Percentiles rank a stretch among this genome's conserved stretches.
Conservation (phyloP, 345 rosid species). For the Cardamine chenopodiifolia region DNA sequence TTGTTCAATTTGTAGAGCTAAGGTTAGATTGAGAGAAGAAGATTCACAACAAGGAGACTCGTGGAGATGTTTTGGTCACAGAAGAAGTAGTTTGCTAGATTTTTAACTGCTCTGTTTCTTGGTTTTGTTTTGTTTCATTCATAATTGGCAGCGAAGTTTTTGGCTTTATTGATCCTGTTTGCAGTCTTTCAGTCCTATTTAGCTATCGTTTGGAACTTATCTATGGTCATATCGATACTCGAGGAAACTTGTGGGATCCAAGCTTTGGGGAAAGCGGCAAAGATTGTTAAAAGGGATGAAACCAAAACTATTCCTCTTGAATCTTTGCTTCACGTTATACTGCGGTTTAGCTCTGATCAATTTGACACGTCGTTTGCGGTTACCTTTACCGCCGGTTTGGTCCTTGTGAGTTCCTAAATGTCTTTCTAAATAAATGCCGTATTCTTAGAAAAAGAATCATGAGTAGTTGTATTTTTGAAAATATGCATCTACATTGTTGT, state of each 20-base stretch:
- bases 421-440: no score
- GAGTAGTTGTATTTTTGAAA: no score
- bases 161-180: conserved; percentile 17
- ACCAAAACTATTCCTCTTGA: conserved; percentile 50
- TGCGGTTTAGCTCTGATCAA: conserved; percentile 12
- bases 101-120: conserved; percentile 42
- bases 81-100: conserved; percentile 45
- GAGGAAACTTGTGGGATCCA: conserved; percentile 57
- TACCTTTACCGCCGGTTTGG: conserved; percentile 31
- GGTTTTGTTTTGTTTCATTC: conserved; percentile 1
- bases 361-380: neutral
- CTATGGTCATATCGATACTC: conserved; percentile 57
- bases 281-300: conserved; percentile 53
- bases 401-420: conserved; percentile 23
- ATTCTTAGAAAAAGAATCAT: no score
- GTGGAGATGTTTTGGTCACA: conserved; percentile 40
- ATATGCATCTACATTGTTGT: no score
- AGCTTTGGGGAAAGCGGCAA: conserved; percentile 63
- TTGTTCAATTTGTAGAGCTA: conserved; percentile 72
- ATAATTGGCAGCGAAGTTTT: neutral
- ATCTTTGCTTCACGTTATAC: conserved; percentile 37
- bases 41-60: conserved; percentile 30
- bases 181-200: conserved; percentile 41
- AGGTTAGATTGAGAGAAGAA: conserved; percentile 45
- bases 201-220: conserved; percentile 54